phyloP scores from a whole-genome alignment of 148 eudicot species.

The Cornus suecica region DNA sequence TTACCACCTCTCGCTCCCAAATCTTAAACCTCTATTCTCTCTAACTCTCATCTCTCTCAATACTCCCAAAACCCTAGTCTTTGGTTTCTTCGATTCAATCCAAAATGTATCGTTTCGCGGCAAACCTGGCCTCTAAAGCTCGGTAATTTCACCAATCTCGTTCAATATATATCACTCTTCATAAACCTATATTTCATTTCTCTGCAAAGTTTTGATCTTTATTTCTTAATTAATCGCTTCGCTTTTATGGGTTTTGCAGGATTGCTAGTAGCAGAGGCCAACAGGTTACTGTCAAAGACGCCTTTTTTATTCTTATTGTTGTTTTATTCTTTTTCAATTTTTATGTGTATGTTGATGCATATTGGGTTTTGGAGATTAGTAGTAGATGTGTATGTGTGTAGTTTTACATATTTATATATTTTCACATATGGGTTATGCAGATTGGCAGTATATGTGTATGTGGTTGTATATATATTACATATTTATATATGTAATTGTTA shows the following conservation, averaged over 20 bases:
- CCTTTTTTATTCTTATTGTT: not conserved
- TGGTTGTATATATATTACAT: too few relatives aligned
- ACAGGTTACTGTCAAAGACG: conserved; percentile 26
- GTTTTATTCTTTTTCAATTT: not conserved
- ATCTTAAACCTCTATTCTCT: not conserved
- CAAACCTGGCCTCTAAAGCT: conserved; percentile 60
- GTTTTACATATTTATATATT: too few relatives aligned
- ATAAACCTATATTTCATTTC: not conserved
- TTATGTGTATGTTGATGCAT: not conserved
- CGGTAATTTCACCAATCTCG: conserved; percentile 27
- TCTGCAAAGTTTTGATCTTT: not conserved
- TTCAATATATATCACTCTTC: not conserved
- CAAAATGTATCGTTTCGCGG: conserved; percentile 72
- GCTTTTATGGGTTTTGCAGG: conserved; percentile 16
- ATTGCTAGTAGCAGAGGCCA: conserved; percentile 34
- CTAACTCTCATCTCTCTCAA: not conserved
- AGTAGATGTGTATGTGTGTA: conserved; percentile 27
- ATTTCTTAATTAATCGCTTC: not conserved
- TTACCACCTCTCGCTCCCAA: not conserved
- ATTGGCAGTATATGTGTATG: conserved; percentile 51
- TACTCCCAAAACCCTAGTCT: too few relatives aligned
- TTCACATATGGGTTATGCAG: too few relatives aligned
- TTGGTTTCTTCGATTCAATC: not conserved
- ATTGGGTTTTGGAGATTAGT: conserved; percentile 34
- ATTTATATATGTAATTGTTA: too few relatives aligned